Base-by-base conservation (phyloP, 768 basidiomycete species). In the Lactarius hatsudake region DNA sequence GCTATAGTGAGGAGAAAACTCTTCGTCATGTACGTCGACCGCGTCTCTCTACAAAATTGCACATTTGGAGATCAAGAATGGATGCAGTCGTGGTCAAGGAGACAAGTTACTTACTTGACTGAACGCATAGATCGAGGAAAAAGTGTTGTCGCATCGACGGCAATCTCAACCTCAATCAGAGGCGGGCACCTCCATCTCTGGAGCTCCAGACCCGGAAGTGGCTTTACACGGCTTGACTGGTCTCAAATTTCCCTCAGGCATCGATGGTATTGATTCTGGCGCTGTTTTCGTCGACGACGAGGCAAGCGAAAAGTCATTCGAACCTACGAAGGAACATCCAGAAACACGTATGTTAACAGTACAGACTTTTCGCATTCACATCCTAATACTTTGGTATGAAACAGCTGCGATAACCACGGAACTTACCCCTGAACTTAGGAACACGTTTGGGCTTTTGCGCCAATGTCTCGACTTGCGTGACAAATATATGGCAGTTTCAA, bases 391-490 rank as follows among this genome's bases (percentile, higher is more conserved):
- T 40, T 36, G 43, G 23, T 55, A 45, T 34, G 30, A 17, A 55
- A 13, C 57, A 51, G 59, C 62, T n/a, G 59, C 62, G n/a, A 62
- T 60, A 26, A 28, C 61, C 23, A 45, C 61, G 17, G 60, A 58
- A 75, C 76, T 72, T 45, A 61, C 30, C n/a, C 56, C 72, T 10
- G 73, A 77, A 67, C 75, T 73, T 59, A 42, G 66, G 34, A 60
- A 69, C 56, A 81, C 94, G 17, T 87, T 91, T 67, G 82, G 87
- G 67, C 83, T 89, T 1, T 86, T 98, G 74, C 86, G 90, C 66
- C 86, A 82, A 73, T 98, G 96, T 74, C 86, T 98, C 57, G 87
- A 91, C 62, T 81, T 98, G 23, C 90, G 97, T 32, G 96, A 98
- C 80, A 98, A 98, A 78, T 99, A 98, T 80, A 95, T 97, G 80